These are phyloP conservation scores for Nakazawaea peltata DNA, from an alignment of 805 yeast species.

Conservation along the genomic window DNA sequence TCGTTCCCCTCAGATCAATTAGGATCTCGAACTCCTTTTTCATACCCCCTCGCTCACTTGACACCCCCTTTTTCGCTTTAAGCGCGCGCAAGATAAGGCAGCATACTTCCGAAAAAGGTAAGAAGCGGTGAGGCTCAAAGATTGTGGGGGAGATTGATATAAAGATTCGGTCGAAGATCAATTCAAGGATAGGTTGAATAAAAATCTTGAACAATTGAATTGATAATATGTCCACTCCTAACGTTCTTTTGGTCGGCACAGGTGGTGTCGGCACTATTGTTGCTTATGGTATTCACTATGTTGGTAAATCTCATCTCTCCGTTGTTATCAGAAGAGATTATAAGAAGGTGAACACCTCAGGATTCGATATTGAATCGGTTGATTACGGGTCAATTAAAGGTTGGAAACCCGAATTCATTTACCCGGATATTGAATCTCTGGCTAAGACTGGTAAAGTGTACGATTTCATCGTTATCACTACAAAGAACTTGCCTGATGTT, in stretches of 20 bases:
- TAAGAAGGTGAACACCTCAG: constrained; percentile 36
- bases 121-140: background rate
- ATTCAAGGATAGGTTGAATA: no score
- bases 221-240: constrained; percentile 3
- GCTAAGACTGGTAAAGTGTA: constrained; percentile 30
- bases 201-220: background rate
- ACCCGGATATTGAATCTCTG: constrained; percentile 25
- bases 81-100: no score
- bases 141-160: no score
- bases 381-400: constrained; percentile 48
- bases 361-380: constrained; percentile 48
- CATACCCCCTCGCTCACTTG: no score
- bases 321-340: constrained; percentile 59
- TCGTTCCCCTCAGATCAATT: no score
- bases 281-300: constrained; percentile 48
- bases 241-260: constrained; percentile 60
- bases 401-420: constrained; percentile 47
- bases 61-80: no score
- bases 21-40: no score
- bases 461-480: constrained; percentile 51
- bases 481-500: constrained; percentile 58
- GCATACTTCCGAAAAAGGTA: background rate
- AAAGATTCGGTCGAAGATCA: no score
- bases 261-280: constrained; percentile 83
- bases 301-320: constrained; percentile 42